Evolutionary conservation across 2,329 filamentous ascomycete species (phyloP).

Genomic region (Exophiala viscosa): DNA sequence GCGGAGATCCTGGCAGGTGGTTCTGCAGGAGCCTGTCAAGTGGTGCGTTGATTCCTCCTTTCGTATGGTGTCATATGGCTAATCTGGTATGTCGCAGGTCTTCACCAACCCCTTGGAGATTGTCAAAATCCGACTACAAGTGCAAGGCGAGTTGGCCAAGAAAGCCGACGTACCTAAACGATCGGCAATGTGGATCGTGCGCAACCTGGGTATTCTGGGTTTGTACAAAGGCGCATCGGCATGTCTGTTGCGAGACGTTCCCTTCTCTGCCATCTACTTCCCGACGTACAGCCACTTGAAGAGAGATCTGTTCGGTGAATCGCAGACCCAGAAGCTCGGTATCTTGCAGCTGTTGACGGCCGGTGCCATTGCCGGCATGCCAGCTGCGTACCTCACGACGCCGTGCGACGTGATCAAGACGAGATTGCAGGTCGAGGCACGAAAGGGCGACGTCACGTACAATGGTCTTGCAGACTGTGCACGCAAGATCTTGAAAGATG

Average conservation of each 20-base stretch:
- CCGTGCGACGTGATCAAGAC: conserved; percentile 99
- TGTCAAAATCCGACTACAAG: conserved; percentile 96
- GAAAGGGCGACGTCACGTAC: conserved; percentile 89
- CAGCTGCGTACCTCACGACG: conserved; percentile 89
- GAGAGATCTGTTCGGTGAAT: conserved; percentile 87
- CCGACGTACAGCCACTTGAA: conserved; percentile 94
- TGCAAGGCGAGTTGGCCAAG: conserved; percentile 94
- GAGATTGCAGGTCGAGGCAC: conserved; percentile 90
- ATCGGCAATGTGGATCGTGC: conserved; percentile 96
- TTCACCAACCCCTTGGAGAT: conserved; percentile 99
- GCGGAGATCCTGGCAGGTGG: conserved; percentile 85
- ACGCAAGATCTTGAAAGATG: conserved; percentile 76
- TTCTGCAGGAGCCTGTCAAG: conserved; percentile 87
- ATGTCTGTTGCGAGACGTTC: conserved; percentile 90
- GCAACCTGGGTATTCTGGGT: conserved; percentile 87
- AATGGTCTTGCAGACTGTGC: conserved; percentile 83
- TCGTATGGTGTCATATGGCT: conserved; percentile 1
- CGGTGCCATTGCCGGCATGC: conserved; percentile 91
- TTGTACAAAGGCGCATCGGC: conserved; percentile 96
- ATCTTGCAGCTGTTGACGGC: conserved; percentile 87
- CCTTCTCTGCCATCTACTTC: conserved; percentile 99
- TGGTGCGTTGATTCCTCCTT: conserved; percentile 60
- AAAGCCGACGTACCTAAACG: conserved; percentile 77
- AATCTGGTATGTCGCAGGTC: conserved; percentile 51
- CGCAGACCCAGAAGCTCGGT: conserved; percentile 74